Evolutionary conservation across 441 rosid genomes (phyloP), one percentile per base, ranked within the genome.

Genomic region (Syzygium syzygioides): DNA sequence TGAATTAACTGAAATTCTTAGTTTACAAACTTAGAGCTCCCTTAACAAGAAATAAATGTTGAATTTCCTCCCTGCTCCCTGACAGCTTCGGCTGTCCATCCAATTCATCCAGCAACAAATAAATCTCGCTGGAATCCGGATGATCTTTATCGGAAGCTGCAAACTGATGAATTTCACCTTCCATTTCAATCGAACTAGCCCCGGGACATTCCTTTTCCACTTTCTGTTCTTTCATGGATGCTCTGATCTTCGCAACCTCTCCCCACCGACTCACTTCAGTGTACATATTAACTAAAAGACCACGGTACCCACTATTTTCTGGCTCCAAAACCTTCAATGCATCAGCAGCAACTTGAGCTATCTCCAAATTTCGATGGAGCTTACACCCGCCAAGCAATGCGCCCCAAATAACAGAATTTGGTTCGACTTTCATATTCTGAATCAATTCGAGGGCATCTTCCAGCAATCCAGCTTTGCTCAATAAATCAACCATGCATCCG

Each of bases 341-440:
- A 23, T 92, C 62, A 86, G 91, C 91, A 41, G 95, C 94, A 50
- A 92, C 54, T 88, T 90, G 87, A 87, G 95, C 97, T 86, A 92
- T 90, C 93, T 93, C 93, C 86, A 92, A 84, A 86, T 94, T 93
- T 89, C 88, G 89, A 88, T 95, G 94, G 85, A 94, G 91, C 85
- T 90, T 93, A 83, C 95, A 94, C 19, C 96, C 95, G 45, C 91
- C 91, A 87, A 95, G 90, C 92, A 95, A 89, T 30, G 95, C 91
- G 60, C 96, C 95, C 95, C 96, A 94, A 32, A 95, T 91, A 89
- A 93, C 92, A 19, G 94, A 91, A 85, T 95, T 94, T 52, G 94
- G 92, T 91, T 92, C 90, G 55, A 89, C 52, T 10, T 90, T 87
- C 95, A 94, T 94, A 88, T 88, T 90, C 85, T 79, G 79, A 86